Conservation (phyloP, 345 rosid genomes). For the Lumnitzera racemosa region DNA sequence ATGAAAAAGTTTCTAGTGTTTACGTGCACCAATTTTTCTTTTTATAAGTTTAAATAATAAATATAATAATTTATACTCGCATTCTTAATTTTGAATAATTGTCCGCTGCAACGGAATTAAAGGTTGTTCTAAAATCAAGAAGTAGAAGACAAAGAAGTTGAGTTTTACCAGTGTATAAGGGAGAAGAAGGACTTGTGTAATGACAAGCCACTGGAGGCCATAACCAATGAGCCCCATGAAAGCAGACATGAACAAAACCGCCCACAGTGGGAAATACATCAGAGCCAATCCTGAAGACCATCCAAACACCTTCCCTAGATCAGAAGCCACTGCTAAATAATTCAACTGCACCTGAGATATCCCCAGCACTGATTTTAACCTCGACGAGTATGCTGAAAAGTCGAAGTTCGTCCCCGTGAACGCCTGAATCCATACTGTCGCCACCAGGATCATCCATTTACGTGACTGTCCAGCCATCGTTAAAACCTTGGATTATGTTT, state of each 20-base stretch:
- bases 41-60: no score
- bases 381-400: slow-evolving; percentile 83
- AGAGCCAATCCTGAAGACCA: slow-evolving; percentile 95
- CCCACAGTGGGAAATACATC: slow-evolving; percentile 62
- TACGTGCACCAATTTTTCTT: no score
- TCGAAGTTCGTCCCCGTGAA: slow-evolving; percentile 97
- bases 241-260: slow-evolving; percentile 76
- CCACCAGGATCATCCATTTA: slow-evolving; percentile 96
- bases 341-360: slow-evolving; percentile 87
- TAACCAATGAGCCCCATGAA: slow-evolving; percentile 80
- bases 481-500: not conserved
- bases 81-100: no score
- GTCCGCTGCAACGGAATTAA: no score
- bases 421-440: slow-evolving; percentile 92
- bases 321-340: slow-evolving; percentile 90
- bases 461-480: slow-evolving; percentile 74
- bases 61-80: no score
- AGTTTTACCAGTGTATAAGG: slow-evolving; percentile 67
- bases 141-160: not conserved
- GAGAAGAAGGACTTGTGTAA: slow-evolving; percentile 44
- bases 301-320: slow-evolving; percentile 84
- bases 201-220: slow-evolving; percentile 83
- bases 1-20: no score
- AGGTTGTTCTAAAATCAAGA: not conserved
- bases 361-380: slow-evolving; percentile 63